These are phyloP conservation scores for Celoporthe dispersa DNA, from an alignment of 2,329 filamentous ascomycete species.

Conservation along the genomic window DNA sequence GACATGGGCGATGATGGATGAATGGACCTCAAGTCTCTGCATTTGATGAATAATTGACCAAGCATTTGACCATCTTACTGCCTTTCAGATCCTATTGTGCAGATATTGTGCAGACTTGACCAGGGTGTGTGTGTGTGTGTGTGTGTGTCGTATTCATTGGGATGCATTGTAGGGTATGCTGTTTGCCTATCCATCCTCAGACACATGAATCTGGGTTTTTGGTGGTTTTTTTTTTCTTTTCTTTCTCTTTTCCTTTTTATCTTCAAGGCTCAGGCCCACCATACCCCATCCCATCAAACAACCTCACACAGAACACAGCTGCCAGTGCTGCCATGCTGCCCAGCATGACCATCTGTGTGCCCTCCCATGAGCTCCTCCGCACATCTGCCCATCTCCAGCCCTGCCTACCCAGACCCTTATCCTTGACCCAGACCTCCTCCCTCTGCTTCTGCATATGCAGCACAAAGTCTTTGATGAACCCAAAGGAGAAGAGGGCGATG, in stretches of 20 bases:
- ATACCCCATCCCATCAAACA: constrained; percentile 32
- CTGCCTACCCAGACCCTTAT: constrained; percentile 2
- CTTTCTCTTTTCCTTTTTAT: no score
- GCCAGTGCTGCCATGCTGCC: constrained; percentile 38
- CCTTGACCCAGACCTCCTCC: not conserved
- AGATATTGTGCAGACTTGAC: not conserved
- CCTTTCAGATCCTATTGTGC: no score
- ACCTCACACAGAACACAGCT: constrained; percentile 38
- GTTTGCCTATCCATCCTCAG: no score
- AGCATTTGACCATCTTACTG: not conserved
- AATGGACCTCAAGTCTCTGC: not conserved
- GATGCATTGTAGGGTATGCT: not conserved
- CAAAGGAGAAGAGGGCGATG: constrained; percentile 38
- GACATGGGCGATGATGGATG: not conserved
- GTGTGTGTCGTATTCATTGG: not conserved
- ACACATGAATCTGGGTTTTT: not conserved
- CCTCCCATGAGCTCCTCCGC: constrained; percentile 35
- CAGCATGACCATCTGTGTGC: constrained; percentile 39
- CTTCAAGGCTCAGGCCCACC: not conserved
- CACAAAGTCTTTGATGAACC: constrained; percentile 37
- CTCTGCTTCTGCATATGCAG: constrained; percentile 9
- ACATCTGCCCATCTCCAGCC: constrained; percentile 33
- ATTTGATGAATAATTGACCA: not conserved
- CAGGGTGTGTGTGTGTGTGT: no score
- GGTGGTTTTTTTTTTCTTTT: no score